Evolutionary conservation across 2,329 filamentous ascomycete species (phyloP).

Genomic region (Colletotrichum endophyticum): DNA sequence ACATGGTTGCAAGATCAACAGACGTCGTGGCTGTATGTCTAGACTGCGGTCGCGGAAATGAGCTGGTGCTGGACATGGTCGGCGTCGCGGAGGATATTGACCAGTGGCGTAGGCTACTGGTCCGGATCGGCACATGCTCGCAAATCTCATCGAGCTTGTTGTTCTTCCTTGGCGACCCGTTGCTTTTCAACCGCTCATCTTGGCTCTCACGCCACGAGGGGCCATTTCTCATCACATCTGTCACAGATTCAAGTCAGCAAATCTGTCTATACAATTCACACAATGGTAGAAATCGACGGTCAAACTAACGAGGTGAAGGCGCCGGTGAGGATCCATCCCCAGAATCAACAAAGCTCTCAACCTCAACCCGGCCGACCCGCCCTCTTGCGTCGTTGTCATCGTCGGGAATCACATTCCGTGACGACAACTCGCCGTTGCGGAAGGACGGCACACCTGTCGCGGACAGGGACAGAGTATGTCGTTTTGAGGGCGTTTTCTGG

Average conservation of each 20-base stretch:
- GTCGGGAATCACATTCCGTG: neutral
- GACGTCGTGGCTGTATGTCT: conserved; percentile 51
- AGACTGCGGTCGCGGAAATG: conserved; percentile 44
- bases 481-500: conserved; percentile 12
- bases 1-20: conserved; percentile 37
- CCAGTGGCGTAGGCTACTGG: conserved; percentile 42
- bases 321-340: conserved; percentile 12
- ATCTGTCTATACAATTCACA: rapidly evolving
- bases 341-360: conserved; percentile 17
- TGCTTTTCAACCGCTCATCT: conserved; percentile 25
- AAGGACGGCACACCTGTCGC: neutral
- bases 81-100: conserved; percentile 48
- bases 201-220: conserved; percentile 9
- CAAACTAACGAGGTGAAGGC: conserved; percentile 31
- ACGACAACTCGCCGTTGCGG: neutral
- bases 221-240: conserved; percentile 21
- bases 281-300: conserved; percentile 9
- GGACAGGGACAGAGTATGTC: conserved; percentile 1
- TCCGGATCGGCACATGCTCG: conserved; percentile 38
- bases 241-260: neutral
- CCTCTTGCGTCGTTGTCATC: neutral
- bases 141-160: conserved; percentile 36
- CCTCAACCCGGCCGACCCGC: conserved; percentile 18
- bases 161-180: conserved; percentile 26
- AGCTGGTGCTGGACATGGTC: conserved; percentile 42